Evolutionary conservation across 257 asterid species (phyloP), one percentile per base, ranked within the genome.

Genomic region (Plantago major): DNA sequence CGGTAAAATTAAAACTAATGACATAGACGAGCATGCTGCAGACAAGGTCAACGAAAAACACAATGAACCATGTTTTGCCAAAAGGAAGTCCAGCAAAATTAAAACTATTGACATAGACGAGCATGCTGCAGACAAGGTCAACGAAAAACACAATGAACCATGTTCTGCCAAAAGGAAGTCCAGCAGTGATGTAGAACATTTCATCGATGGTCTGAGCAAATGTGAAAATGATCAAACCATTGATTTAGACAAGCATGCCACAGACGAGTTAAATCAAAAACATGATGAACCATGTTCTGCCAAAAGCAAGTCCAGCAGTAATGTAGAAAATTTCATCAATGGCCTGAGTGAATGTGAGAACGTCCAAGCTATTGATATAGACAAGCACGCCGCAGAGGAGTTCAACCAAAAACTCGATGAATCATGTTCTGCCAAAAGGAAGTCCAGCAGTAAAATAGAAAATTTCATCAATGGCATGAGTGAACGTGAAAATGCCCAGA

Each of bases 341-440:
- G 58, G 28, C 62, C n/a, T 47, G 65, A 68, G 54, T 16, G 67
- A 55, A 60, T 67, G 53, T 13, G 63, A 53, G n/a, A 46, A 47
- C 13, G 59, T 44, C 1, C 26, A 7, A 42, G 17, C 30, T 30
- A 40, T 46, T 46, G 45, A 42, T 10, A 66, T 51, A 9, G 26
- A 11, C 16, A 62, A 50, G 61, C 51, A 37, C n/a, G 55, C 30
- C 0, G 8, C 40, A 33, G 40, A 33, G 0, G 40, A 33, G 40
- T 5, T 33, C 47, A 53, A 11, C 5, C 63, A 46, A 10, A 48
- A 38, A 38, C 42, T 13, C 1, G 9, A 49, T 58, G 26, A 48
- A 48, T n/a, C 26, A 33, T 33, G 6, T 33, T 33, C 42, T 53
- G 33, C 30, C 47, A 58, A 62, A 50, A 53, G n/a, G 16, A 33